Conservation (phyloP, 768 basidiomycete species). For the Boletus huronensis region DNA sequence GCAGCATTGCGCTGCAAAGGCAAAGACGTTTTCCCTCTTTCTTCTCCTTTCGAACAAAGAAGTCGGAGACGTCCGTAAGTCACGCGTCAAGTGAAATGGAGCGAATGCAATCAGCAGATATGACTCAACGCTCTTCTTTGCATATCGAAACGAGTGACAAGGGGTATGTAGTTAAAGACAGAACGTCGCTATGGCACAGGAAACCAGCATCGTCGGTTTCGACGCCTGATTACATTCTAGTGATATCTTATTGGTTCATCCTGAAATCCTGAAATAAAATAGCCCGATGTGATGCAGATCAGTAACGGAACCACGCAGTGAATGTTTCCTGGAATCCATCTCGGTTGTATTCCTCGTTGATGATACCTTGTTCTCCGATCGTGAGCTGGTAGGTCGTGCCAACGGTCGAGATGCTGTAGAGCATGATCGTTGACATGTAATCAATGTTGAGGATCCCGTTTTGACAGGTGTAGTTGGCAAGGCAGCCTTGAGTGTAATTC, state of each 20-base stretch:
- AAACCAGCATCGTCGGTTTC: background rate
- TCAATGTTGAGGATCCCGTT: slow-evolving; percentile 42
- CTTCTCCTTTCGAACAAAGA: slow-evolving; percentile 2
- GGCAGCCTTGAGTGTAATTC: slow-evolving; percentile 41
- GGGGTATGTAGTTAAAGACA: no score
- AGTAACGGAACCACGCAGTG: slow-evolving; percentile 34
- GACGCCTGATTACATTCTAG: background rate
- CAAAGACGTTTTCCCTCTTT: slow-evolving; percentile 4
- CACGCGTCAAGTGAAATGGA: no score
- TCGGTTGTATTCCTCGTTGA: slow-evolving; percentile 35
- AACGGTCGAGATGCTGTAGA: slow-evolving; percentile 49
- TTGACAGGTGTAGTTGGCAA: slow-evolving; percentile 39
- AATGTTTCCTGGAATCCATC: slow-evolving; percentile 46
- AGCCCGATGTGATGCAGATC: background rate
- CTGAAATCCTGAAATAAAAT: background rate
- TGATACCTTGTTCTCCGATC: slow-evolving; percentile 33
- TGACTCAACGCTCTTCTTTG: no score
- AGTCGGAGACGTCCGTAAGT: slow-evolving; percentile 13
- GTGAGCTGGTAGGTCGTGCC: slow-evolving; percentile 42
- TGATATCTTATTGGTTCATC: background rate
- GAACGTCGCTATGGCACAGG: background rate
- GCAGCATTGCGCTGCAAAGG: slow-evolving; percentile 73
- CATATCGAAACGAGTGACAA: no score
- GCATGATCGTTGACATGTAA: slow-evolving; percentile 35
- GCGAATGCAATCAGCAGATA: no score